phyloP scores from a whole-genome alignment of 2,329 filamentous ascomycete genomes.

The Daldinia sp. region DNA sequence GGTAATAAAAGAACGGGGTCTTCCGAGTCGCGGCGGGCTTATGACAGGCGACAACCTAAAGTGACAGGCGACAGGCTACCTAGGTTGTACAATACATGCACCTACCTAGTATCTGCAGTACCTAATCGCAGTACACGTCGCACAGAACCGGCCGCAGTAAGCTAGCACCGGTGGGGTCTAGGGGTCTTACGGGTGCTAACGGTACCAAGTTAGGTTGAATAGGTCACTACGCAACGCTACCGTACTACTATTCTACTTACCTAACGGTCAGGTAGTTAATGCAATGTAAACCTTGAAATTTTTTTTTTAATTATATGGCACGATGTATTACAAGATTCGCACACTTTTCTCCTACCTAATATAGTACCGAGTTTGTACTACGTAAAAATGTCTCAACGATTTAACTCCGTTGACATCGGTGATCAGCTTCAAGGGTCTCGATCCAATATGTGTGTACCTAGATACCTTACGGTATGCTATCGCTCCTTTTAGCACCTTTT shows the following conservation, averaged over 20 bases:
- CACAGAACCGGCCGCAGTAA: constrained; percentile 1
- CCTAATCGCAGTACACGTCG: background rate
- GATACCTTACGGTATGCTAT: background rate
- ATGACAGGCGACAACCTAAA: background rate
- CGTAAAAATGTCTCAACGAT: constrained; percentile 7
- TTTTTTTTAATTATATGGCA: background rate
- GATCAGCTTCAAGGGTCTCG: constrained; percentile 20
- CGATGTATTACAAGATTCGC: background rate
- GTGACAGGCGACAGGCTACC: background rate
- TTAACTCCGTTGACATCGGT: constrained; percentile 21
- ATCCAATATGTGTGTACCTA: background rate
- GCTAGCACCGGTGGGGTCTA: constrained; percentile 22
- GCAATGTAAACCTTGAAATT: background rate
- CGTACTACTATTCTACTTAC: constrained; percentile 4
- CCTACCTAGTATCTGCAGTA: constrained; percentile 4
- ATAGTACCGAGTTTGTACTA: background rate
- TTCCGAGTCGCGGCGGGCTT: constrained; percentile 7
- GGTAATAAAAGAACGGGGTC: constrained; percentile 32
- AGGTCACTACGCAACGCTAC: no score
- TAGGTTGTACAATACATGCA: background rate
- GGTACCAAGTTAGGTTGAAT: constrained; percentile 10
- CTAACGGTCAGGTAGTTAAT: no score
- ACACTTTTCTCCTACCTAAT: no score
- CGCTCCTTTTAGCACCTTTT: constrained; percentile 9
- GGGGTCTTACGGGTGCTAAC: constrained; percentile 17